Conservation (phyloP, 2,329 filamentous ascomycete species). For the Oidium heveae region DNA sequence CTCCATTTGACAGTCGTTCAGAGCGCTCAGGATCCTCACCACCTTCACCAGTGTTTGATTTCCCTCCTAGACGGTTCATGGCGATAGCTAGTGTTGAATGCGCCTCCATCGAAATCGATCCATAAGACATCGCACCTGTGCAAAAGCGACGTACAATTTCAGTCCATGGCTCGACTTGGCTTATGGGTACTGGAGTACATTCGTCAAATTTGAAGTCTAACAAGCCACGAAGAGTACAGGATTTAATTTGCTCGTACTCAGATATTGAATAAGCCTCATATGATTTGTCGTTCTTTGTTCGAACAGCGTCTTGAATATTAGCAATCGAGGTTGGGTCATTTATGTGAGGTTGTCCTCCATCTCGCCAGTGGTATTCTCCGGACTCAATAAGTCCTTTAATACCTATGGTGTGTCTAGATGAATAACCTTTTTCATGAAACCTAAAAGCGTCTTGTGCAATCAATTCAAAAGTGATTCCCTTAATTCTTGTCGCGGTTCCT, state of each 20-base stretch:
- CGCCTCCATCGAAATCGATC: conserved; percentile 94
- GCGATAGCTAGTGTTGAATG: conserved; percentile 88
- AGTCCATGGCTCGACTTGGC: conserved; percentile 94
- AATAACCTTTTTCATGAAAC: conserved; percentile 83
- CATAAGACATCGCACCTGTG: conserved; percentile 95
- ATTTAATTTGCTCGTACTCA: conserved; percentile 90
- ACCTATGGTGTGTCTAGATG: conserved; percentile 49
- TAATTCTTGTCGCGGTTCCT: conserved; percentile 81
- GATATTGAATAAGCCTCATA: conserved; percentile 89
- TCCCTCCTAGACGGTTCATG: conserved; percentile 90
- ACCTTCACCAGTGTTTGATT: conserved; percentile 94
- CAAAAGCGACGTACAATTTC: conserved; percentile 93
- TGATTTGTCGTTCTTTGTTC: conserved; percentile 94
- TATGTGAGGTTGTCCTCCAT: conserved; percentile 82
- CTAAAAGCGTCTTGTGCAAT: conserved; percentile 89
- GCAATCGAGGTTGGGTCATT: conserved; percentile 89
- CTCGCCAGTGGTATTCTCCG: conserved; percentile 95
- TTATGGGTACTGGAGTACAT: conserved; percentile 61
- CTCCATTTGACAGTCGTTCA: conserved; percentile 64
- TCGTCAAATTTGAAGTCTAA: conserved; percentile 93
- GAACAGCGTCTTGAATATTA: conserved; percentile 89
- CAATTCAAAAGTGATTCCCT: conserved; percentile 76
- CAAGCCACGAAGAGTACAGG: conserved; percentile 79
- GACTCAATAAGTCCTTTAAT: conserved; percentile 70
- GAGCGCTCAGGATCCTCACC: conserved; percentile 87